A percentile compares a stretch with the other conserved stretches of the same genome.
These are phyloP conservation scores for Fusarium luffae DNA, from an alignment of 2,329 filamentous ascomycete genomes.

Conservation along the genomic window DNA sequence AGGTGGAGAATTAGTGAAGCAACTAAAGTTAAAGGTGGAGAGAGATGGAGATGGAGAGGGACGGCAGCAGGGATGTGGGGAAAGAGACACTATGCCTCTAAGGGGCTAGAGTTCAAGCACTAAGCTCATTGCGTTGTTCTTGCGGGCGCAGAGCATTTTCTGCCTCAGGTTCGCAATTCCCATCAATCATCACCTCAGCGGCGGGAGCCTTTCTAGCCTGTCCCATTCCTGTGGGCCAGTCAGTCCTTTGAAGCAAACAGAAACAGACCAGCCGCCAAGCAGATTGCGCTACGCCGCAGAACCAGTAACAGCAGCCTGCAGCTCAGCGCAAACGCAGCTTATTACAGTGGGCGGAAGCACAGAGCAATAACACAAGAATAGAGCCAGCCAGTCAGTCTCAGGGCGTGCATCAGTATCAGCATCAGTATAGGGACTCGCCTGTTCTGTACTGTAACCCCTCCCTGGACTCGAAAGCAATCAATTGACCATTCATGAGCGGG, in stretches of 20 bases:
- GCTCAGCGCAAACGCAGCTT: not conserved
- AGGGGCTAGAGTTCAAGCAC: not conserved
- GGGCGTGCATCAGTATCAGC: conserved; percentile 14
- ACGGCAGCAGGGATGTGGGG: conserved; percentile 28
- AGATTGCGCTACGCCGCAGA: conserved; percentile 24
- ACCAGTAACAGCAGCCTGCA: conserved; percentile 15
- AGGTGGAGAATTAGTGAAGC: conserved; percentile 34
- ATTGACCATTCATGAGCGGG: conserved; percentile 37
- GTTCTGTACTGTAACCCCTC: conserved; percentile 15
- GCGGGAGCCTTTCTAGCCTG: conserved; percentile 9
- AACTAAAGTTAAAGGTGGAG: conserved; percentile 16
- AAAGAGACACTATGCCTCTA: conserved; percentile 10
- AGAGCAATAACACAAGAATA: conserved; percentile 19
- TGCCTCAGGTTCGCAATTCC: conserved; percentile 27
- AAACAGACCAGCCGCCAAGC: conserved; percentile 9
- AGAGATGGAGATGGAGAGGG: conserved; percentile 21
- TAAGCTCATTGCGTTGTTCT: conserved; percentile 25
- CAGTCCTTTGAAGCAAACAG: conserved; percentile 3
- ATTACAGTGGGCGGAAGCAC: conserved; percentile 11
- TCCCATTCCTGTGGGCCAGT: conserved; percentile 32
- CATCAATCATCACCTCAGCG: not conserved
- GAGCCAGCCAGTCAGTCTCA: not conserved
- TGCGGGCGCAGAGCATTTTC: conserved; percentile 29
- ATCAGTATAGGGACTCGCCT: not conserved
- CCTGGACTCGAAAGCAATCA: conserved; percentile 12